Conservation (phyloP, 2,329 filamentous ascomycete species). For the Colletotrichum nymphaeae region DNA sequence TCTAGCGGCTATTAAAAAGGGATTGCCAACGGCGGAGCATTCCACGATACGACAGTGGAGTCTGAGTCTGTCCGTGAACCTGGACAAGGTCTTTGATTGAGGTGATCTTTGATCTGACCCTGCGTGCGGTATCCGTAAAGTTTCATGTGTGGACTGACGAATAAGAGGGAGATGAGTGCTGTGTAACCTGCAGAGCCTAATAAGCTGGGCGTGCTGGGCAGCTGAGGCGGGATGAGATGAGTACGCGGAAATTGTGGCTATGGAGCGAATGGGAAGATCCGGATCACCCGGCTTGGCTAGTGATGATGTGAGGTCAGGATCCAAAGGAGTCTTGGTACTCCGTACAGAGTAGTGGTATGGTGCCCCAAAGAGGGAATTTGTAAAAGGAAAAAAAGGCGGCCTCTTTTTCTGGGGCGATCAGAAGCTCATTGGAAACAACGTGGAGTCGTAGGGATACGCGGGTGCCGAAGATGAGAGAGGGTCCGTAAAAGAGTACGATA, state of each 20-base stretch:
- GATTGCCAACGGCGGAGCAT: constrained; percentile 1
- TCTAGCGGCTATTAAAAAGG: background rate
- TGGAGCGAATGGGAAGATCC: constrained; percentile 24
- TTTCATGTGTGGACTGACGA: constrained; percentile 19
- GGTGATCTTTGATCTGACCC: constrained; percentile 17
- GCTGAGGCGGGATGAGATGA: constrained; percentile 11
- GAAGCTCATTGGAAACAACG: background rate
- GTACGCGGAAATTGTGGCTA: constrained; percentile 29
- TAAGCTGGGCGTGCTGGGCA: constrained; percentile 29
- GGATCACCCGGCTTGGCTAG: constrained; percentile 30
- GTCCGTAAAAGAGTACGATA: background rate
- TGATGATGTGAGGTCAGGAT: constrained; percentile 25
- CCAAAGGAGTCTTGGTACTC: background rate
- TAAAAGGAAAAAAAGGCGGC: background rate
- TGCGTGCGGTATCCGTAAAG: background rate
- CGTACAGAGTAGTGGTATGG: background rate
- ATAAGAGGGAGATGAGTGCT: constrained; percentile 23
- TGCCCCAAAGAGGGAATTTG: constrained; percentile 1
- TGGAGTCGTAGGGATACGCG: constrained; percentile 1
- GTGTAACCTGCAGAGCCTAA: background rate
- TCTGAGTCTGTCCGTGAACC: background rate
- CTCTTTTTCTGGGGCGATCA: background rate
- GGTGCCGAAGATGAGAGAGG: background rate
- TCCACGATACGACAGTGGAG: background rate
- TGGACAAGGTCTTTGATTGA: background rate